Base-by-base conservation (phyloP, 2,329 filamentous ascomycete species). In the Claviceps capensis region DNA sequence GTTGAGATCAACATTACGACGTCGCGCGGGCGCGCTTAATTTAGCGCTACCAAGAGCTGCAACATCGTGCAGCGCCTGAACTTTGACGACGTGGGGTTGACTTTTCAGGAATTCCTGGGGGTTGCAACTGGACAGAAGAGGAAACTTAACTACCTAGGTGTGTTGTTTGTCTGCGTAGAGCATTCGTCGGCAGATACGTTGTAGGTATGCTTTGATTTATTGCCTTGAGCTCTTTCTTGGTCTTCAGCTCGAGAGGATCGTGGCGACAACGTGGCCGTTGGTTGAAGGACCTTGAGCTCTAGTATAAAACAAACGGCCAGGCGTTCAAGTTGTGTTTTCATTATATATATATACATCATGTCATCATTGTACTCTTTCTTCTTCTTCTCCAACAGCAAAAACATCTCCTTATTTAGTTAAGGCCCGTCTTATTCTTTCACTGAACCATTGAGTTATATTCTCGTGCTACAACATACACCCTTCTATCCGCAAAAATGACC, bases 401-500 rank as follows among this genome's bases (percentile, higher is more conserved):
- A 34, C 30, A 11, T 22, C n/a, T 19, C 5, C 16, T 23, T n/a
- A 6, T 36, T 34, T 13, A 26, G 11, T n/a, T 23, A 43, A n/a
- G 44, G 8, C 16, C 44, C 9, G 19, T 48, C 16, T 8, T 34
- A 6, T 45, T 11, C 37, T 5, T 23, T 26, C 16, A 11, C 14
- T 11, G 13, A 13, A 50, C 5, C 11, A 44, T 30, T 36, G 41
- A 22, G 19, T 6, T 23, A n/a, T 9, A 16, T 30, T 14, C 9
- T 16, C 22, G 40, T 36, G 34, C 43, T 38, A n/a, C 36, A 40
- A 34, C n/a, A 37, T 34, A 34, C 30, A 34, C 30, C 30, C 23
- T 36, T 23, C n/a, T 26, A 36, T 38, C 51, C 46, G 19, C 19
- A 56, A 54, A 44, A 47, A 50, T n/a, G 49, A 51, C 36, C 4